Evolutionary conservation across 495 filamentous ascomycete genomes (phyloP), one percentile per base, ranked within the genome.

Genomic region (Stereocaulon alpinum): DNA sequence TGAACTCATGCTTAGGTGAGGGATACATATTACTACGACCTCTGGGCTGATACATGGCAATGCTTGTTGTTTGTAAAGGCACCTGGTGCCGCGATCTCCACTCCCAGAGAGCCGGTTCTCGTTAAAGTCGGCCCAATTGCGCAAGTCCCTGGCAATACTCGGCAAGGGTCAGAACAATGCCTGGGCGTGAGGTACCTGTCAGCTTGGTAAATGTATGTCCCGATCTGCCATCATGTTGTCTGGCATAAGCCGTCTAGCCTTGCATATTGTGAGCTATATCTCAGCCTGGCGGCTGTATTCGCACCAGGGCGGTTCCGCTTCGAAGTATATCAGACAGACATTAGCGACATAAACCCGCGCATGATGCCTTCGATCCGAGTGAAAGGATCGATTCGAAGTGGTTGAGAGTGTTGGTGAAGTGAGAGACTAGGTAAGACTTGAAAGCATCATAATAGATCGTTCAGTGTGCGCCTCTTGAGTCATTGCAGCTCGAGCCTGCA

Each of bases 1-100:
- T 37, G 2, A 37, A 12, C 7, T 37, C 7, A 37, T 37, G 7
- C 34, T 10, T 37, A 9, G 7, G 34, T 37, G 1, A 29, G 44
- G 68, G 76, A 71, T 12, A 69, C 73, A 0, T 24, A 69, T 79
- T 15, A 70, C 73, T 11, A 74, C 73, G 71, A 73, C 70, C 0
- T 27, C 60, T 1, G 15, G 72, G 2, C 47, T 74, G 12, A 62
- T 76, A 42, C 73, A 76, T 30, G 54, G 61, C 32, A 67, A 64
- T 24, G 24, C 3, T 24, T 24, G 24, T 24, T 24, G 3, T 24
- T 24, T 24, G 24, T 24, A 24, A 24, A 24, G 24, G 24, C 24
- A 24, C 1, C 24, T 24, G 24, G 24, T 24, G 24, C 24, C 24
- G 24, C 60, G 56, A 2, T 20, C 44, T 12, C 20, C 59, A 4